Conservation (phyloP, 2,329 filamentous ascomycete species). For the Alternaria sp. region DNA sequence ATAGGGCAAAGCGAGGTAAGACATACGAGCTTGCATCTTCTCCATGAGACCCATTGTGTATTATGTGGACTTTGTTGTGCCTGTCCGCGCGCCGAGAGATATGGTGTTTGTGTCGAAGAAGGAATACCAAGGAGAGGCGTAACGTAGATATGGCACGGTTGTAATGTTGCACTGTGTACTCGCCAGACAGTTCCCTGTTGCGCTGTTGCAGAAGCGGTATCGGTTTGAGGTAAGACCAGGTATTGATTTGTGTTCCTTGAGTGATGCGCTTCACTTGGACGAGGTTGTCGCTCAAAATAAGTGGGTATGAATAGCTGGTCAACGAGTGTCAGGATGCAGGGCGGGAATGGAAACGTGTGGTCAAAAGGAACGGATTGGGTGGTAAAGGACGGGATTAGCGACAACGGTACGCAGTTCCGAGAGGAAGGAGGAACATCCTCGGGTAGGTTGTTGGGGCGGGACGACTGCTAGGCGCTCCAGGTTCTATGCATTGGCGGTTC, state of each 20-base stretch:
- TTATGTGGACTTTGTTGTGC: constrained; percentile 17
- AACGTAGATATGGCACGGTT: constrained; percentile 30
- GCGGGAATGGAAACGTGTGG: constrained; percentile 5
- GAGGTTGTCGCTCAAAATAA: not conserved
- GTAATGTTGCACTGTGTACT: constrained; percentile 15
- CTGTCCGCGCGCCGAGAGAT: constrained; percentile 17
- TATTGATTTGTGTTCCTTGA: constrained; percentile 4
- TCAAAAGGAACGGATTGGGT: constrained; percentile 23
- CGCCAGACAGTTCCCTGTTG: constrained; percentile 33
- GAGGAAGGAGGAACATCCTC: constrained; percentile 13
- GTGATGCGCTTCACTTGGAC: constrained; percentile 4
- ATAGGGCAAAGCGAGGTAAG: constrained; percentile 15
- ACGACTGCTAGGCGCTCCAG: constrained; percentile 19
- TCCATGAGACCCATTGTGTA: constrained; percentile 52
- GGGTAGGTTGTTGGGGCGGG: constrained; percentile 27
- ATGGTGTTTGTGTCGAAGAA: constrained; percentile 18
- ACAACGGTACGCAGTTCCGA: constrained; percentile 13
- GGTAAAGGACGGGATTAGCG: constrained; percentile 15
- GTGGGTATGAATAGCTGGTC: not conserved
- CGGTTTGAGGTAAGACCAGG: constrained; percentile 15
- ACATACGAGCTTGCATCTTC: constrained; percentile 53
- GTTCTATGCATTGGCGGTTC: constrained; percentile 31
- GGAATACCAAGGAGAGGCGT: constrained; percentile 19
- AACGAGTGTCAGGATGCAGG: constrained; percentile 12
- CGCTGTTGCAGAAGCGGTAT: constrained; percentile 35